Evolutionary conservation across 1,284 basidiomycete genomes (phyloP), one percentile per base, ranked within the genome.

Genomic region (Cutaneotrichosporon sp.): DNA sequence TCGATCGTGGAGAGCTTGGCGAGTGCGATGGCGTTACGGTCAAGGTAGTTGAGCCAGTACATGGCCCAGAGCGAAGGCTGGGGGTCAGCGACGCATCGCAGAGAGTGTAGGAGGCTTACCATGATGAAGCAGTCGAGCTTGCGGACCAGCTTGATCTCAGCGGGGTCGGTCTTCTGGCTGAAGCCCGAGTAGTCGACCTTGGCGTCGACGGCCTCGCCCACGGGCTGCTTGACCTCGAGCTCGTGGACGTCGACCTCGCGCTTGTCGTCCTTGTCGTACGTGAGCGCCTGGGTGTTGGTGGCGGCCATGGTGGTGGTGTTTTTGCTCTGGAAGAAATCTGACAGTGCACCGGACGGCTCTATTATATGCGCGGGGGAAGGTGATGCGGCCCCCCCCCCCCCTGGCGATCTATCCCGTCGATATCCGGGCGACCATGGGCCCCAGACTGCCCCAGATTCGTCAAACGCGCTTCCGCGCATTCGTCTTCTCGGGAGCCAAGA

Each of bases 41-140:
- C 29, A 9, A 29, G 29, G 29, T 29, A 29, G 29, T 29, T 29
- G 5, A 4, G 9, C 5, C 4, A 29, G 29, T 29, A 29, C 5
- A 29, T 4, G 29, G 9, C 9, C 29, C 29, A 29, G 5, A 29
- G 29, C 9, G 29, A 29, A 4, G 29, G 29, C n/a, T n/a, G n/a
- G n/a, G n/a, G n/a, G n/a, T n/a, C n/a, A n/a, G n/a, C n/a, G n/a
- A n/a, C n/a, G n/a, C n/a, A n/a, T n/a, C n/a, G n/a, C n/a, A n/a
- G n/a, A n/a, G n/a, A n/a, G n/a, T n/a, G n/a, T n/a, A n/a, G n/a
- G n/a, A n/a, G n/a, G n/a, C 54, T 45, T 42, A 55, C 54, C 67
- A 68, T 68, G 60, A 68, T 68, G 58, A 60, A 60, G 7, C 55
- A 20, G 64, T 68, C 67, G n/a, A 68, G 60, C 62, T 68, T 68